Evolutionary conservation across 1,139 yeast species (phyloP), one percentile per base, ranked within the genome.

Genomic region (Candida tunisiensis): DNA sequence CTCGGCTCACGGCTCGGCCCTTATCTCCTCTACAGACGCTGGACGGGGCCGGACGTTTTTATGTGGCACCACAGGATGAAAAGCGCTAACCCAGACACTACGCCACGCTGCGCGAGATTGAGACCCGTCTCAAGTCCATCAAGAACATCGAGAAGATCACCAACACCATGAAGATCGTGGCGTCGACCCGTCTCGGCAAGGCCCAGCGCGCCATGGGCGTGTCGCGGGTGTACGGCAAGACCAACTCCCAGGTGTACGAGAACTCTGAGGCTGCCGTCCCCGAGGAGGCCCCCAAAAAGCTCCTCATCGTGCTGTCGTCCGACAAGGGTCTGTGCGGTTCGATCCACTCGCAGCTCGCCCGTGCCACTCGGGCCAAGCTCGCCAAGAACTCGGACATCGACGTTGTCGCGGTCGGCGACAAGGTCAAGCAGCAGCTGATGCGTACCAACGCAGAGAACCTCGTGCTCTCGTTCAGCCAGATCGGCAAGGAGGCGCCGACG

Each of bases 291-390:
- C 45, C 49, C 41, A 39, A 46, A 27, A 68, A 62, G 42, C 71
- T 77, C 46, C 69, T 88, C 49, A 64, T 88, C 47, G 94, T 85
- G 36, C 72, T 82, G 40, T 78, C 96, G 29, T 83, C 96, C 33
- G 98, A 88, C 65, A 88, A 88, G 66, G 98, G 98, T 51, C 71
- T 88, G 50, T 88, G 98, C 70, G 98, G 98, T 46, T 85, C 96
- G 28, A 82, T 88, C 51, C 98, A 88, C 64, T 69, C 98, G 28
- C 93, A 80, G 61, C 61, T 85, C 44, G 77, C 95, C 46, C 83
- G 88, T 63, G 69, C 78, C 38, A 78, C 93, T 38, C 80, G 92
- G 62, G 55, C 44, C 41, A 69, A 73, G 60, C 49, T 74, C 36
- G 69, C 57, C 42, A 67, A 71, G 48, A 50, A 60, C 41, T 79